These are phyloP conservation scores for Kalmusia sp. DNA, from an alignment of 2,329 filamentous ascomycete species.

Conservation along the genomic window DNA sequence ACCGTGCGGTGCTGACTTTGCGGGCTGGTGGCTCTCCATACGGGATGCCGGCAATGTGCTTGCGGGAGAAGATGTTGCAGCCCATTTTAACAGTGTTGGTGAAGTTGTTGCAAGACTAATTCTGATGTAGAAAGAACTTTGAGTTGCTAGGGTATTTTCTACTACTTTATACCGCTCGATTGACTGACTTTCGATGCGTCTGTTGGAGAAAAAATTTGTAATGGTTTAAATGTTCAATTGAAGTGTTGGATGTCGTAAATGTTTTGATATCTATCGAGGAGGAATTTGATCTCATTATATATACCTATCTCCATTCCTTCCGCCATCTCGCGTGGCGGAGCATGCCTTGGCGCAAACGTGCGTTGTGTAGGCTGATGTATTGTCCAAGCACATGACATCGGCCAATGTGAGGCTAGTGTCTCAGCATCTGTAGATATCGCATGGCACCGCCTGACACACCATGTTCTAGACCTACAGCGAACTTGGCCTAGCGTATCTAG, in stretches of 20 bases:
- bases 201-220: not conserved
- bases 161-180: no score
- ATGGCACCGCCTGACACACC: not conserved
- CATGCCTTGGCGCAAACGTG: not conserved
- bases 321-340: not conserved
- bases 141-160: no score
- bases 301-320: not conserved
- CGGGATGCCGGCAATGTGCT: conserved; percentile 9
- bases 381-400: conserved; percentile 12
- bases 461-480: not conserved
- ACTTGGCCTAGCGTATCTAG: not conserved
- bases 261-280: not conserved
- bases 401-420: conserved; percentile 7
- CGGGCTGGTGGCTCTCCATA: conserved; percentile 4
- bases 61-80: conserved; percentile 13
- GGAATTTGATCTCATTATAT: not conserved
- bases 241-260: not conserved
- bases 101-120: not conserved
- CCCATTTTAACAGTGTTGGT: not conserved
- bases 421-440: not conserved
- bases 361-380: not conserved
- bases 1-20: conserved; percentile 6
- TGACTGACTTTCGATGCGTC: no score
- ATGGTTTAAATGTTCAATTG: no score
- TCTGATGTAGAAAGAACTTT: no score